Evolutionary conservation across 148 eudicot species (phyloP), one percentile per base, ranked within the genome.

Genomic region (Spergularia bocconei): DNA sequence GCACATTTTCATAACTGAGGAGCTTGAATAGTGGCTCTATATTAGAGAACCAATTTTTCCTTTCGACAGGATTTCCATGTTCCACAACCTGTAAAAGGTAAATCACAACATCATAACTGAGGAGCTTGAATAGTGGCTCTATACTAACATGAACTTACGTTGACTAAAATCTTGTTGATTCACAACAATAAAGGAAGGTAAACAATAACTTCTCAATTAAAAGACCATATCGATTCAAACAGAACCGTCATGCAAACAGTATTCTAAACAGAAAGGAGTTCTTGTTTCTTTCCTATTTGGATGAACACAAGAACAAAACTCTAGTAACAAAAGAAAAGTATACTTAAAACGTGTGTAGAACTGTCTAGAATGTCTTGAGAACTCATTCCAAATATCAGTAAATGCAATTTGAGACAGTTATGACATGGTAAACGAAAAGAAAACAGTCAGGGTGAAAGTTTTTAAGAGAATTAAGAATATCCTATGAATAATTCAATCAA

Each of bases 1-100:
- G 97, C 82, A 95, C 99, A 77, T 95, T 95, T 79, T 95, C 99
- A 79, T 88, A 95, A 78, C 99, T 81, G 73, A 95, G 99, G 76
- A 95, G 97, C 87, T 89, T 95, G 83, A 95, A 92, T 71, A 95
- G 78, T 69, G 97, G 97, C 79, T 95, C 97, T 67, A 92, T 92
- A 81, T 95, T 97, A 82, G 93, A 88, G 81, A 95, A 95, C 97
- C 99, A 95, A 78, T 88, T 87, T 83, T 84, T 92, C 76, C 88
- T 81, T 78, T 88, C 96, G 83, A 79, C 57, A 56, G 99, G 91
- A 77, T 83, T 91, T 64, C 96, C 97, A 81, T 91, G 84, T 81
- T 89, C 90, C 78, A 92, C 81, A 12, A 94, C 98, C 98, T 94
- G 78, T 71, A 67, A 36, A 70, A 75, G 29, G 67, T 55, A 50